Evolutionary conservation across 1,284 basidiomycete species (phyloP).

Genomic region (Malassezia japonica): DNA sequence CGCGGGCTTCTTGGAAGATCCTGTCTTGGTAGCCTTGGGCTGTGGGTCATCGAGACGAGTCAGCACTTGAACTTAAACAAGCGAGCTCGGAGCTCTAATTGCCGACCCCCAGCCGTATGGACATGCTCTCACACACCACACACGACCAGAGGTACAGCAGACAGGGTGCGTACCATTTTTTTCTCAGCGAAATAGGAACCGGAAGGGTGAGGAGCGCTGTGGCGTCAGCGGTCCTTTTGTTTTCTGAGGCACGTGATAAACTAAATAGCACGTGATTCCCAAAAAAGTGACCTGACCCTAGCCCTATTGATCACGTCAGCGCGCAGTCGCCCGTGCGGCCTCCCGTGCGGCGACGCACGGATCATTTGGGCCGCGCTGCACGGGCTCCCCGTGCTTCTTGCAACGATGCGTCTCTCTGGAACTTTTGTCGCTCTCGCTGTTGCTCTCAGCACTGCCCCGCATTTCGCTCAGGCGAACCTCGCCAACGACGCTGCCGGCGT

Average conservation of each 20-base stretch:
- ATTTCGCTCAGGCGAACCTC: slow-evolving; percentile 29
- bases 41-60: slow-evolving; percentile 47
- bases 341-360: slow-evolving; percentile 2
- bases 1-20: slow-evolving; percentile 41
- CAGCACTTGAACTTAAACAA: slow-evolving; percentile 26
- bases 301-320: not conserved
- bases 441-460: slow-evolving; percentile 26
- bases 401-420: slow-evolving; percentile 2
- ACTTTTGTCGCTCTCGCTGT: slow-evolving; percentile 9
- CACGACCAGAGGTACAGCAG: slow-evolving; percentile 1
- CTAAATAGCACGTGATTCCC: not conserved
- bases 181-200: not conserved
- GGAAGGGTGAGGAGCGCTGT: not conserved
- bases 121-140: not conserved
- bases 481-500: slow-evolving; percentile 32
- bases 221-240: not conserved
- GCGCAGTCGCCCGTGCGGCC: not conserved
- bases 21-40: slow-evolving; percentile 43
- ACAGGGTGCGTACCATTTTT: slow-evolving; percentile 18
- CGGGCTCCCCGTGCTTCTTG: not conserved
- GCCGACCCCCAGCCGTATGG: not conserved
- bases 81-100: slow-evolving; percentile 42
- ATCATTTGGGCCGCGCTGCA: not conserved
- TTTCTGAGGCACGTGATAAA: not conserved
- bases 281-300: too few species aligned